Evolutionary conservation across 768 basidiomycete genomes (phyloP), one percentile per base, ranked within the genome.

Genomic region (Neoboletus brunneissimus): DNA sequence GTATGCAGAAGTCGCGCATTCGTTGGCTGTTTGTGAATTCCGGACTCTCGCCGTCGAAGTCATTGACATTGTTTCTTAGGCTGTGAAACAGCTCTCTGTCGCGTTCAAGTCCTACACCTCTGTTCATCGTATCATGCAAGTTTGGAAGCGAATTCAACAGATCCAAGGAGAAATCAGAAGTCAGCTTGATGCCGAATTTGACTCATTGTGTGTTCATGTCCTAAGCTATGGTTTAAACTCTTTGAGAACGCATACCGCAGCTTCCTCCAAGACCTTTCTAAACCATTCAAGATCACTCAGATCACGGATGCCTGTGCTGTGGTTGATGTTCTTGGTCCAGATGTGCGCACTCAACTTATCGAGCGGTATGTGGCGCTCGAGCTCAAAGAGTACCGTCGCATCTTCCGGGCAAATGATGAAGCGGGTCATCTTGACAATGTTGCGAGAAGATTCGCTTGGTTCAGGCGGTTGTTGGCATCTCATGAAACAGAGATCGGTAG

Each of bases 351-450:
- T 11, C 86, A 89, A 54, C 80, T 97, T 53, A 79, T 98, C 13
- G 91, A 95, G 51, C 87, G 94, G 50, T 97, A 97, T 65, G 86
- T 92, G 22, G 84, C 88, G 11, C 80, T 95, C 16, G 92, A 97
- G 63, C 79, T 99, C 25, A 92, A 93, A 68, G 97, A 98, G 69
- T 99, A 98, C 69, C 87, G 94, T 12, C 87, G 94, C 22, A 95
- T 99, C 67, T 98, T 99, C 75, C 85, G 90, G 48, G 84, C 90
- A 8, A 87, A 86, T 6, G 94, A 97, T 60, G 97, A 98, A 72
- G 94, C 97, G 2, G 97, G 96, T 4, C 93, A 97, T 64, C 78
- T 99, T 45, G 97, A 99, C 75, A 99, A 99, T 61, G 80, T 97
- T 7, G 85, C 92, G 0, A 79, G 97, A 16, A 83, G 97, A 41